Evolutionary conservation across 1,284 basidiomycete species (phyloP).

Genomic region (Porogramme epimiltina): DNA sequence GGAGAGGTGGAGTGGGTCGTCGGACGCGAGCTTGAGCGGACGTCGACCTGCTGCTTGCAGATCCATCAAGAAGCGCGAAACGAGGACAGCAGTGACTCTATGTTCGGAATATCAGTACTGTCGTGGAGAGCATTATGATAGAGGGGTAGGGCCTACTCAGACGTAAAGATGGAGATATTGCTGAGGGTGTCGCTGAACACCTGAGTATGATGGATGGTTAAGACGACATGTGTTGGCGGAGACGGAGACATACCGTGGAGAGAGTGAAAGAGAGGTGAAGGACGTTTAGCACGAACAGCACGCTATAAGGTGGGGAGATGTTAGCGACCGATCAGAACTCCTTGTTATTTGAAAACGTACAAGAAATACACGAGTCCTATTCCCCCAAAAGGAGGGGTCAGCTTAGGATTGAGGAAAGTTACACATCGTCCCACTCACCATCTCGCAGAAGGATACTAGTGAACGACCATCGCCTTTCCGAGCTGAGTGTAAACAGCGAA

Average conservation of each 20-base stretch:
- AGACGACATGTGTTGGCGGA: not conserved
- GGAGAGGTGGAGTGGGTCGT: not conserved
- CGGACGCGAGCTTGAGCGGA: not conserved
- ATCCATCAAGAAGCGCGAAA: constrained; percentile 13
- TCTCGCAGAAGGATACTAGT: not conserved
- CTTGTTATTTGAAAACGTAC: not conserved
- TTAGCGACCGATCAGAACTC: not conserved
- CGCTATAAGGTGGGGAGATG: not conserved
- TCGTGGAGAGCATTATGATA: not conserved
- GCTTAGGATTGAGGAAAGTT: not conserved
- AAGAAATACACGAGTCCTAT: constrained; percentile 6
- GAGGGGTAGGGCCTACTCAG: not conserved
- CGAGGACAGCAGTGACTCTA: constrained; percentile 7
- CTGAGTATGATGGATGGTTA: not conserved
- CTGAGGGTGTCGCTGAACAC: not conserved
- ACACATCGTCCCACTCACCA: too few species aligned
- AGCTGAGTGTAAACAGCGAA: not conserved
- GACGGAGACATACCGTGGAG: not conserved
- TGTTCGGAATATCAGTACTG: too few species aligned
- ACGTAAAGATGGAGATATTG: not conserved
- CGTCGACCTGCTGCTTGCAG: constrained; percentile 6
- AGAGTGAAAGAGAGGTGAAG: constrained; percentile 2
- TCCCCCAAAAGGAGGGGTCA: too few species aligned
- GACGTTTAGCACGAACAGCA: not conserved
- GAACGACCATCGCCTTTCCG: not conserved